Evolutionary conservation across 1,284 basidiomycete genomes (phyloP).

Genomic region (Fomitiporia mediterranea): DNA sequence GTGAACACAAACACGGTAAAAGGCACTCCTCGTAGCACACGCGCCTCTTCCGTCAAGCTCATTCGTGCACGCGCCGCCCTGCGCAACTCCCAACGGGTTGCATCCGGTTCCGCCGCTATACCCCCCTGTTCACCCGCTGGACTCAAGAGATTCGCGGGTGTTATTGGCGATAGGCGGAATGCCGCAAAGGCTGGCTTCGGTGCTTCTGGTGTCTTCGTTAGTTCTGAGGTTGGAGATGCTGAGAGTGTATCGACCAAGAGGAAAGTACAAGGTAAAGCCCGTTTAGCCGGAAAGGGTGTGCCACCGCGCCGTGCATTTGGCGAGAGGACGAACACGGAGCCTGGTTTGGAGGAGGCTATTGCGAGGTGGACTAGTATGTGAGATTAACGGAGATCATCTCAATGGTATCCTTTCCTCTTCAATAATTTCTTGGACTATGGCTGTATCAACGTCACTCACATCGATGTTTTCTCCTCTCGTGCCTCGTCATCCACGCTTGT

Average conservation of each 20-base stretch:
- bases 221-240: no score
- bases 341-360: background rate
- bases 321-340: conserved; percentile 8
- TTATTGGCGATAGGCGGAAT: no score
- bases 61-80: conserved; percentile 11
- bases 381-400: no score
- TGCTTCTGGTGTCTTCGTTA: no score
- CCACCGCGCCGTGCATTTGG: conserved; percentile 7
- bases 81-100: background rate
- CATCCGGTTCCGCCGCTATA: background rate
- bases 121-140: background rate
- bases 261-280: background rate
- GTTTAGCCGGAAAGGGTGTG: conserved; percentile 7
- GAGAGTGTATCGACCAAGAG: no score
- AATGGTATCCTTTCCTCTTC: no score
- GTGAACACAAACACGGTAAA: background rate
- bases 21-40: conserved; percentile 13
- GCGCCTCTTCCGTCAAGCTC: conserved; percentile 14
- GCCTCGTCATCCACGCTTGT: no score
- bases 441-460: no score
- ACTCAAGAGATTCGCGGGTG: no score
- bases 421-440: no score
- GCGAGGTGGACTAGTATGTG: background rate
- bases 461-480: no score
- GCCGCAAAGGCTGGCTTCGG: no score